Base-by-base conservation (phyloP, 345 rosid genomes). In the Geranium rotundifolium region DNA sequence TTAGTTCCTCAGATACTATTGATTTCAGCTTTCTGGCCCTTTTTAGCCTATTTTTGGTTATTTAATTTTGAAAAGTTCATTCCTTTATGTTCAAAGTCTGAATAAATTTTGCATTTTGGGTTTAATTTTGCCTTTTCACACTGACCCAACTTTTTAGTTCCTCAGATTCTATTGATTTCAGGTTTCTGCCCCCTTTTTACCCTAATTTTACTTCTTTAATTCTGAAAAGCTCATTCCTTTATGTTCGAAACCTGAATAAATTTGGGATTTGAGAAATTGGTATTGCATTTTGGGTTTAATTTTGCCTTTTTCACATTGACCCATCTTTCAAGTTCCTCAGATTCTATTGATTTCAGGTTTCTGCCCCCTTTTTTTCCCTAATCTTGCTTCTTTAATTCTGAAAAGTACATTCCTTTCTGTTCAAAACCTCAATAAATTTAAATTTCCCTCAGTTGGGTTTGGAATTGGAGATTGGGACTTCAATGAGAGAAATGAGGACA, bases 401-500 rank as follows among this genome's bases (percentile, higher is more conserved):
- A 7, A 46, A 46, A 46, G 52, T 46, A 0, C 52, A 46, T 46
- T 7, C 15, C 16, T 46, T 46, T 46, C 10, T 9, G 52, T 4
- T 34, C 41, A 7, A 9, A 46, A 9, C 52, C 52, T 46, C 14
- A 46, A 46, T 46, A 46, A 46, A 46, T 37, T 23, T 2, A 23
- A 37, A 37, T 37, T 10, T 3, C 46, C 7, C 4, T 37, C 9
- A 10, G 1, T 37, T 37, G 46, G 46, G 12, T 6, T 37, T 37
- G 46, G 65, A 39, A 20, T 63, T 61, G 55, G 67, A 56, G 17
- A 13, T 39, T 61, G 65, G 30, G 56, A 13, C 19, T 56, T 19
- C 19, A 52, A 15, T 64, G 67, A 78, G 75, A 80, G 81, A 74
- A 83, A 91, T 91, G 97, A 82, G 68, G 76, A 77, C 55, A 61